Conservation (phyloP, 2,329 filamentous ascomycete genomes). For the Ambrosiella beaveri region DNA sequence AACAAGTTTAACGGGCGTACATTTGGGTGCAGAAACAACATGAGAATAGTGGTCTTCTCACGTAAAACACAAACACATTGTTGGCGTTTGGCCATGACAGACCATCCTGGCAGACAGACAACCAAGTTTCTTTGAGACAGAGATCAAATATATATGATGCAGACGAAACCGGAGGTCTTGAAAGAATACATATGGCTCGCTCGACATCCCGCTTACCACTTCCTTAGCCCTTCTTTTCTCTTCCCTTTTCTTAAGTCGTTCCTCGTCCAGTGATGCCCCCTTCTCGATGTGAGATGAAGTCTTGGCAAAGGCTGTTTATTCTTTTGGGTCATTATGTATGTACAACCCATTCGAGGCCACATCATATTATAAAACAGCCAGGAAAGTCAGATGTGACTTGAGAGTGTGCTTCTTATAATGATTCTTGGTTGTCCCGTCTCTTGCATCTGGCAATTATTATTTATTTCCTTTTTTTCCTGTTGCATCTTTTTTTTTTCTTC, state of each 20-base stretch:
- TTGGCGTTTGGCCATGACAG: too few relatives aligned
- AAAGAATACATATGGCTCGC: neutral
- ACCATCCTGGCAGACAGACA: too few relatives aligned
- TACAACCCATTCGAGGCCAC: neutral
- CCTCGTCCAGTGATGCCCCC: neutral
- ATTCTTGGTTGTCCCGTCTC: too few relatives aligned
- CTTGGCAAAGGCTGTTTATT: neutral
- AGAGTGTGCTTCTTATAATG: too few relatives aligned
- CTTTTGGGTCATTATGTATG: neutral
- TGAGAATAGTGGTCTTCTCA: too few relatives aligned
- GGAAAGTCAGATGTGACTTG: too few relatives aligned
- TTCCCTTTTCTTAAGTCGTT: neutral
- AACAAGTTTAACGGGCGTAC: too few relatives aligned
- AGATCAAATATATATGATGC: too few relatives aligned
- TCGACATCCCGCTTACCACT: neutral
- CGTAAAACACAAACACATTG: too few relatives aligned
- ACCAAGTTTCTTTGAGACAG: too few relatives aligned
- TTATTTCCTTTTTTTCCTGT: neutral
- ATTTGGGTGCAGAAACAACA: too few relatives aligned
- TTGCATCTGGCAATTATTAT: neutral
- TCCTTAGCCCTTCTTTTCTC: neutral
- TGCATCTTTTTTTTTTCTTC: neutral
- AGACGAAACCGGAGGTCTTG: neutral
- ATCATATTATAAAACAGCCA: neutral
- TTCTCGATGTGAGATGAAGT: conserved; percentile 1